Percentiles rank a stretch among this genome's conserved stretches.
Conservation (phyloP, 2,329 filamentous ascomycete species). For the Ophiostoma quercus region DNA sequence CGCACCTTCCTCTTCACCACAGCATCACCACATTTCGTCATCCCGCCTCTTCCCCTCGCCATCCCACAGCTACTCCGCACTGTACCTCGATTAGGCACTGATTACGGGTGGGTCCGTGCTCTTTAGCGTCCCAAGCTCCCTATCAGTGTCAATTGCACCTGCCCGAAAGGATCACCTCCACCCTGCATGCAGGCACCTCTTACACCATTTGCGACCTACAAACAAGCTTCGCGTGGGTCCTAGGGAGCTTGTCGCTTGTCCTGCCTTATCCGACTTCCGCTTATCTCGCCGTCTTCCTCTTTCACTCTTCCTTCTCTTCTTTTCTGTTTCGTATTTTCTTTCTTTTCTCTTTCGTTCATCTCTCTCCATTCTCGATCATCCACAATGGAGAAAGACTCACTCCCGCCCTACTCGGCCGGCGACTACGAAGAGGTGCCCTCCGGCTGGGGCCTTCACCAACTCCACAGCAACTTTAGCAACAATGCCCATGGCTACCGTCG, state of each 20-base stretch:
- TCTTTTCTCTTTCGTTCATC: background rate
- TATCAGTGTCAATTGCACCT: slow-evolving; percentile 16
- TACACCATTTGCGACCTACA: slow-evolving; percentile 9
- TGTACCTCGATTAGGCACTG: slow-evolving; percentile 9
- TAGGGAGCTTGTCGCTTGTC: background rate
- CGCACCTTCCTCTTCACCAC: background rate
- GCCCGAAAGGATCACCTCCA: slow-evolving; percentile 18
- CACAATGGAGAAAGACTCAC: slow-evolving; percentile 39
- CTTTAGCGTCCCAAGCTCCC: background rate
- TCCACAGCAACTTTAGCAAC: background rate
- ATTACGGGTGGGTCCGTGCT: background rate
- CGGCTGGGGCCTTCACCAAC: slow-evolving; percentile 16
- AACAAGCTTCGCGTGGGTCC: slow-evolving; percentile 4
- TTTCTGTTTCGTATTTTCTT: background rate
- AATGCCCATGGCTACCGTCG: slow-evolving; percentile 13
- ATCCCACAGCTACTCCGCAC: slow-evolving; percentile 15
- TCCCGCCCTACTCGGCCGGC: slow-evolving; percentile 42
- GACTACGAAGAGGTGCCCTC: slow-evolving; percentile 6
- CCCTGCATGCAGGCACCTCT: background rate
- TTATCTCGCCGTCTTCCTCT: background rate
- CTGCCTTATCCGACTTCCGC: background rate
- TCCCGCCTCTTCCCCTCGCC: slow-evolving; percentile 1
- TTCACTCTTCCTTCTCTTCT: background rate
- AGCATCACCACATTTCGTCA: slow-evolving; percentile 1
- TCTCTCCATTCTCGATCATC: slow-evolving; percentile 8